Evolutionary conservation across 2,329 filamentous ascomycete species (phyloP), one percentile per base, ranked within the genome.

Genomic region (Zymoseptoria pseudotritici): DNA sequence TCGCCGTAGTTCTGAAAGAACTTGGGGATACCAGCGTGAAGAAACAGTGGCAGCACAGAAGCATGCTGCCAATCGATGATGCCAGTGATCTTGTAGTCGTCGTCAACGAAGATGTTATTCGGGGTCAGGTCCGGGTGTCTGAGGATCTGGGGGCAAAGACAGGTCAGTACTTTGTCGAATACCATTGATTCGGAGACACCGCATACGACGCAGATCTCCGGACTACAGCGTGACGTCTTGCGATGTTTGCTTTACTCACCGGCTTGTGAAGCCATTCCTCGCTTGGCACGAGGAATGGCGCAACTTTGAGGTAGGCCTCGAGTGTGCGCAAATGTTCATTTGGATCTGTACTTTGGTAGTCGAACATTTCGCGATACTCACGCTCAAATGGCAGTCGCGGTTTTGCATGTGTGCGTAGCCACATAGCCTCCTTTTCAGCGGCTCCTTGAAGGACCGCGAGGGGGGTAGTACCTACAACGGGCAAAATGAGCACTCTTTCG

Each of bases 1-100:
- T 75, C 73, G 24, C 67, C 64, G 62, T 75, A 77, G 58, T 78
- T 78, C 61, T 77, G 73, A 61, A 79, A 74, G 26, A 63, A 63
- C 6, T 67, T 66, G 22, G 76, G 76, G 21, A 64, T 62, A 0
- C 63, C 62, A 17, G 59, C 60, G 19, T 62, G 51, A 6, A 67
- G 31, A 10, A 62, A 62, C 1, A 65, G 29, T 20, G 64, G 64
- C 4, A 63, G 36, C 1, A 60, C 53, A 36, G 9, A 24, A 20
- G 21, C 49, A 36, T 66, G 61, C 56, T 66, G 65, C 64, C 63
- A 67, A 29, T 67, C 65, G 21, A 67, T 63, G 4, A 67, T 59
- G 21, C 63, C 46, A 2, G 49, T 54, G 53, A 79, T 75, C 2
- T 72, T 69, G 54, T 69, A 63, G 36, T 71, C 58, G 5, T 71